A percentile compares a stretch with the other conserved stretches of the same genome.
phyloP scores from a whole-genome alignment of 2,329 filamentous ascomycete genomes.

The Sclerotinia spermophila region DNA sequence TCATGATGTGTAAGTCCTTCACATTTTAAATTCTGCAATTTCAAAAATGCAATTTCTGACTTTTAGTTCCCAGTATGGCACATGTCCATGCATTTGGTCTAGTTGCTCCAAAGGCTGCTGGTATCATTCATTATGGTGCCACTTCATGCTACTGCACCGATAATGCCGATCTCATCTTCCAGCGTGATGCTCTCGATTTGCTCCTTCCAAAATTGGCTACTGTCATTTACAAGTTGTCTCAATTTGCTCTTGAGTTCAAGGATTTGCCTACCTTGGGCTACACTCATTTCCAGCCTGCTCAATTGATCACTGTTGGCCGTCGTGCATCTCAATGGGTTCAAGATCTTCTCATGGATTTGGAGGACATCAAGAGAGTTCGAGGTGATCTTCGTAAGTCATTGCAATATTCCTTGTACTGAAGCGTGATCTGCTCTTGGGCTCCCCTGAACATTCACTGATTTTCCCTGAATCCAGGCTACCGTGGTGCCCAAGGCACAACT shows the following conservation, averaged over 20 bases:
- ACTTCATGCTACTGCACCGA: slow-evolving; percentile 43
- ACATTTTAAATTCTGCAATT: slow-evolving; percentile 35
- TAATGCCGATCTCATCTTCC: slow-evolving; percentile 74
- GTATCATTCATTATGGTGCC: slow-evolving; percentile 73
- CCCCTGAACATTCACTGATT: background rate
- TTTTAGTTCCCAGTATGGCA: slow-evolving; percentile 10
- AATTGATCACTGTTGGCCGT: slow-evolving; percentile 40
- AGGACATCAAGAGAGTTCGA: slow-evolving; percentile 66
- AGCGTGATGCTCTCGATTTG: slow-evolving; percentile 65
- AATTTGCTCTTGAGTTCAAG: slow-evolving; percentile 72
- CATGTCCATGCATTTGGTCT: slow-evolving; percentile 71
- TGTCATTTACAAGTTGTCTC: slow-evolving; percentile 68
- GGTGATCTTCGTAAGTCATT: slow-evolving; percentile 41
- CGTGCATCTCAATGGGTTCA: slow-evolving; percentile 66
- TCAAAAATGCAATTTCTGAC: background rate
- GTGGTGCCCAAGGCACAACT: slow-evolving; percentile 62
- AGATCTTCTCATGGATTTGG: slow-evolving; percentile 71
- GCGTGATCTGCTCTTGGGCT: background rate
- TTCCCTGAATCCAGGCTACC: slow-evolving; percentile 47
- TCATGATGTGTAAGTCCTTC: slow-evolving; percentile 53
- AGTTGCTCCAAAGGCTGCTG: slow-evolving; percentile 71
- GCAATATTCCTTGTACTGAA: background rate
- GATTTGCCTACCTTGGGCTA: slow-evolving; percentile 69
- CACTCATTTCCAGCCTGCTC: slow-evolving; percentile 67
- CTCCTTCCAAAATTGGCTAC: slow-evolving; percentile 74